Conservation (phyloP, 495 filamentous ascomycete species). For the Hapsidospora chrysogenum region DNA sequence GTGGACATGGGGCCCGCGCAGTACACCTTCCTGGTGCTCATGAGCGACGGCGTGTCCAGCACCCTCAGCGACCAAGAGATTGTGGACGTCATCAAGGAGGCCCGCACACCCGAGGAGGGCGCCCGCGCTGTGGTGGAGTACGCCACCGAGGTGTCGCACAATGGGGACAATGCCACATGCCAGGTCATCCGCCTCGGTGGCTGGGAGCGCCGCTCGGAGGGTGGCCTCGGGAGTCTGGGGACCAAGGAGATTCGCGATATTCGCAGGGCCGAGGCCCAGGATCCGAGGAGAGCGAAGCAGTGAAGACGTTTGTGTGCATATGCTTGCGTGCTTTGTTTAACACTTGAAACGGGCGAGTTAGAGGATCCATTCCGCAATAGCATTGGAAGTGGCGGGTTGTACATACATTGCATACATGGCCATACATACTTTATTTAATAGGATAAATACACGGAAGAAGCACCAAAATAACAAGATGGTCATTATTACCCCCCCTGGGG, state of each 20-base stretch:
- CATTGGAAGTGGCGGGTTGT: neutral
- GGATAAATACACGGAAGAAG: too few species aligned
- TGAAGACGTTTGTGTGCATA: constrained; percentile 3
- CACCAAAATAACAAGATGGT: too few species aligned
- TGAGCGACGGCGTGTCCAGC: constrained; percentile 77
- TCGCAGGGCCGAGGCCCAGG: constrained; percentile 64
- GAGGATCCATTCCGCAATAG: too few species aligned
- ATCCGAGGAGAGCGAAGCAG: constrained; percentile 54
- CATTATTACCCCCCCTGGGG: too few species aligned
- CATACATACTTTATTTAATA: too few species aligned
- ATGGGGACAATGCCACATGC: constrained; percentile 93
- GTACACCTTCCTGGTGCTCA: constrained; percentile 73
- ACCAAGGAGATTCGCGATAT: constrained; percentile 82
- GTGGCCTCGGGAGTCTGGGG: constrained; percentile 73
- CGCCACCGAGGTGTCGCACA: constrained; percentile 64
- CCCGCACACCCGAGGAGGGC: constrained; percentile 73
- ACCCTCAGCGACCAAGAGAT: constrained; percentile 80
- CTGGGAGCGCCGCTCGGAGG: constrained; percentile 83
- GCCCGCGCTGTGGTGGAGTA: constrained; percentile 64
- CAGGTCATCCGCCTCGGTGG: constrained; percentile 81
- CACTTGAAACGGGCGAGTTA: too few species aligned
- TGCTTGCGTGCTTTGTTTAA: too few species aligned
- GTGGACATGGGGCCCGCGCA: constrained; percentile 63
- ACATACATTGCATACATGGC: too few species aligned
- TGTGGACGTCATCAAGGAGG: constrained; percentile 89